These are phyloP conservation scores for Penicillium sp. DNA, from an alignment of 2,329 filamentous ascomycete genomes.

Conservation along the genomic window DNA sequence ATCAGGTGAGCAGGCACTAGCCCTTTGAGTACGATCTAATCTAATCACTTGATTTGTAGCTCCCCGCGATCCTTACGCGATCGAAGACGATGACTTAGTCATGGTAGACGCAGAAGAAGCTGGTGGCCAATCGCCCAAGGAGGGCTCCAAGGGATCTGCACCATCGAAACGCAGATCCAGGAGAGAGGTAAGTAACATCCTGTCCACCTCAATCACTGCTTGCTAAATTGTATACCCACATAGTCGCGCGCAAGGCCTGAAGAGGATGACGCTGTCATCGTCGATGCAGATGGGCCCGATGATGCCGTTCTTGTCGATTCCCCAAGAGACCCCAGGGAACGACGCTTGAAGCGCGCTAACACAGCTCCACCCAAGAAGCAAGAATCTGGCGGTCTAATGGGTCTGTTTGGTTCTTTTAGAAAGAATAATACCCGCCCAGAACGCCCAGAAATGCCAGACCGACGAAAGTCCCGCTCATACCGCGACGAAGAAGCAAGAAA, in stretches of 20 bases:
- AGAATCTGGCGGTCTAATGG: conserved; percentile 55
- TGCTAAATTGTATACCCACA: not conserved
- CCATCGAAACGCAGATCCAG: conserved; percentile 38
- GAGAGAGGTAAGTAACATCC: conserved; percentile 32
- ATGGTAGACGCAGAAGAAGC: conserved; percentile 56
- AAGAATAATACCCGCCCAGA: conserved; percentile 22
- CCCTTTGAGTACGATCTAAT: too few relatives aligned
- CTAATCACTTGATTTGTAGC: conserved; percentile 15
- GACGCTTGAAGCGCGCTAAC: conserved; percentile 60
- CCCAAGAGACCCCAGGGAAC: conserved; percentile 49
- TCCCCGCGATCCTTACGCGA: conserved; percentile 59
- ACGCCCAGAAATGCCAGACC: conserved; percentile 32
- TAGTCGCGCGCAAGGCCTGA: conserved; percentile 36
- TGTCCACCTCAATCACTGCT: not conserved
- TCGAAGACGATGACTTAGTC: conserved; percentile 64
- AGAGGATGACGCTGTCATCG: conserved; percentile 56
- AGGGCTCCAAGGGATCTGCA: conserved; percentile 34
- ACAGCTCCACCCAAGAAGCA: conserved; percentile 63
- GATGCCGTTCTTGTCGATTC: conserved; percentile 55
- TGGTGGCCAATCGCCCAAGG: conserved; percentile 31
- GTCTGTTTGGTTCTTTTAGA: conserved; percentile 59
- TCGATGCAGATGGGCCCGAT: conserved; percentile 53
- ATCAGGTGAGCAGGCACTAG: conserved; percentile 27
- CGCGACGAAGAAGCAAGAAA: conserved; percentile 36
- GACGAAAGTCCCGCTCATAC: conserved; percentile 37